Percentiles rank a stretch among this genome's conserved stretches.
Conservation (phyloP, 108 stramenopile genomes). For the Nitzschia sp. region DNA sequence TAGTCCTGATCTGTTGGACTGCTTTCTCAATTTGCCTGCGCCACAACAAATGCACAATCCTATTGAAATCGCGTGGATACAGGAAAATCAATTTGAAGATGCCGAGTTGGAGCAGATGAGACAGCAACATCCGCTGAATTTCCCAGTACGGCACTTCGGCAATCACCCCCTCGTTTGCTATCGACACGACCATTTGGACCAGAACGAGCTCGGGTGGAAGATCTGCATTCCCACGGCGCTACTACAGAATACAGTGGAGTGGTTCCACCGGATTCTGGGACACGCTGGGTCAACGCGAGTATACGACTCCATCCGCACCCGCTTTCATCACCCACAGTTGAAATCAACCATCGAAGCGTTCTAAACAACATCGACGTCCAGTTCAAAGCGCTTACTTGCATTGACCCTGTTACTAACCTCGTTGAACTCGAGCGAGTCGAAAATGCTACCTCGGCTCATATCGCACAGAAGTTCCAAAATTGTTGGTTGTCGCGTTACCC, state of each 20-base stretch:
- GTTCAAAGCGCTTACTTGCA: constrained; percentile 33
- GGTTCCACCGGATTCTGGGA: constrained; percentile 37
- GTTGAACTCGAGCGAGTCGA: constrained; percentile 30
- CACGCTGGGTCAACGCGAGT: constrained; percentile 34
- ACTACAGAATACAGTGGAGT: constrained; percentile 13
- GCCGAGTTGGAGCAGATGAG: constrained; percentile 8
- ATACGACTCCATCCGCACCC: constrained; percentile 6
- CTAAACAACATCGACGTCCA: neutral
- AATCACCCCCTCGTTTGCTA: constrained; percentile 10
- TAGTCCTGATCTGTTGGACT: constrained; percentile 2
- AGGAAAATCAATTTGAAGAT: constrained; percentile 20
- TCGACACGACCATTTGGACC: neutral
- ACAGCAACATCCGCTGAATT: neutral
- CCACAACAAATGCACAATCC: constrained; percentile 4
- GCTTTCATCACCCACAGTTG: constrained; percentile 14
- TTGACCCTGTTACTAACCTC: constrained; percentile 47
- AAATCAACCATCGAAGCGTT: neutral
- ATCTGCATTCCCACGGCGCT: constrained; percentile 36
- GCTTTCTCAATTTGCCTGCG: constrained; percentile 25
- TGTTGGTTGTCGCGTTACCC: constrained; percentile 52
- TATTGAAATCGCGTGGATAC: constrained; percentile 4
- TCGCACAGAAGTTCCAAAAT: constrained; percentile 17
- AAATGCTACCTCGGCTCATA: constrained; percentile 22
- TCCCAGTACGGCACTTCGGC: neutral
- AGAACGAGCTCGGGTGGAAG: constrained; percentile 22